phyloP scores from a whole-genome alignment of 106 monocot species.

The Posidonia australis region DNA sequence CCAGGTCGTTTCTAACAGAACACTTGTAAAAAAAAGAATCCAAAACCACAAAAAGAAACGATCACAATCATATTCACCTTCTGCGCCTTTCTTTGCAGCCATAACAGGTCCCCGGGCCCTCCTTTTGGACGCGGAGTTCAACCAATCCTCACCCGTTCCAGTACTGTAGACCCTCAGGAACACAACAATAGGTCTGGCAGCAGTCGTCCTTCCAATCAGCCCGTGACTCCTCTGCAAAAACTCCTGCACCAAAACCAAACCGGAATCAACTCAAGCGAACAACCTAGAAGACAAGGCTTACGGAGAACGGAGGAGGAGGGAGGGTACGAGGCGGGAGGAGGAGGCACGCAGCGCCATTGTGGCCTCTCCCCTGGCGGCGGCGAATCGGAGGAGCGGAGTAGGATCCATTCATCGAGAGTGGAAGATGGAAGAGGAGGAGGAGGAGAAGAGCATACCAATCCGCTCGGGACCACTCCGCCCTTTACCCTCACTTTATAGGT shows the following conservation, averaged over 20 bases:
- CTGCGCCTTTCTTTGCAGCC: constrained; percentile 66
- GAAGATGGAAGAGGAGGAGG: not conserved
- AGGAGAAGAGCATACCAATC: not conserved
- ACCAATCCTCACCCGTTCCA: constrained; percentile 10
- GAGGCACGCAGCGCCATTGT: constrained; percentile 17
- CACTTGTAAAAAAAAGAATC: no score
- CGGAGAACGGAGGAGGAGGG: constrained; percentile 4
- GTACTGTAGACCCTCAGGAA: constrained; percentile 17
- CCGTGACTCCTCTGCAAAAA: not conserved
- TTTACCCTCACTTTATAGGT: not conserved
- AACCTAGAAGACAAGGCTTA: not conserved
- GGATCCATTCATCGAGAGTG: constrained; percentile 31
- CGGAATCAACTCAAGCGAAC: not conserved
- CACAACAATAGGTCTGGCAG: constrained; percentile 10
- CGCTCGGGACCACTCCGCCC: no score
- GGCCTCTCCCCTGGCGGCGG: constrained; percentile 30
- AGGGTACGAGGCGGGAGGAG: constrained; percentile 14
- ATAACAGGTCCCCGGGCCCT: constrained; percentile 68
- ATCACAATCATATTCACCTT: no score
- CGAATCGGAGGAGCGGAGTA: constrained; percentile 25
- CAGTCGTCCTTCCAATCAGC: not conserved
- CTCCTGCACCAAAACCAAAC: not conserved
- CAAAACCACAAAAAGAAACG: no score
- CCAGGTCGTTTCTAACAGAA: no score
- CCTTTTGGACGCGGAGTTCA: constrained; percentile 35